Percentiles rank a stretch among this genome's conserved stretches.
These are phyloP conservation scores for Hydnomerulius pinastri DNA, from an alignment of 768 basidiomycete species.

Conservation along the genomic window DNA sequence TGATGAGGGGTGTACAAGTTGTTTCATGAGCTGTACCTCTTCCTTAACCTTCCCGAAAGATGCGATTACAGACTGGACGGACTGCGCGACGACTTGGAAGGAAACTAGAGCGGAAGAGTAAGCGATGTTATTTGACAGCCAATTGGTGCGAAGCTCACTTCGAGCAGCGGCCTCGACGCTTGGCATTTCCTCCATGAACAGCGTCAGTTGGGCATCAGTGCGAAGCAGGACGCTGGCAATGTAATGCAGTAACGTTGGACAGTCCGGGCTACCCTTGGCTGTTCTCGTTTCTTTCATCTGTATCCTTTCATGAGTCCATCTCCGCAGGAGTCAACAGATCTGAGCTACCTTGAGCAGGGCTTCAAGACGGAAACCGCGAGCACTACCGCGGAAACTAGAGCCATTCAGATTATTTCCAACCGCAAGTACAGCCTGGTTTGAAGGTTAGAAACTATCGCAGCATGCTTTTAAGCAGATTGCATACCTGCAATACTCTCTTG, in stretches of 20 bases:
- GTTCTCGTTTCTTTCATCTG: slow-evolving; percentile 87
- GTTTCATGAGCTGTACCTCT: slow-evolving; percentile 52
- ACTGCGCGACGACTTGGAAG: slow-evolving; percentile 60
- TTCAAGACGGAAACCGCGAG: slow-evolving; percentile 83
- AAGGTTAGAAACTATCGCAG: neutral
- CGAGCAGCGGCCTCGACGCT: slow-evolving; percentile 82
- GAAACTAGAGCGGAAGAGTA: slow-evolving; percentile 55
- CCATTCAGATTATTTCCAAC: slow-evolving; percentile 85
- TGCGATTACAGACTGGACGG: slow-evolving; percentile 55
- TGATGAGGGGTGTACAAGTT: slow-evolving; percentile 27
- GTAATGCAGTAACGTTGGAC: slow-evolving; percentile 91
- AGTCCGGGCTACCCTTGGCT: slow-evolving; percentile 61
- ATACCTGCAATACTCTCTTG: slow-evolving; percentile 68
- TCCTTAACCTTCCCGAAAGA: slow-evolving; percentile 58
- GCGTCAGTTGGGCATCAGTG: slow-evolving; percentile 61
- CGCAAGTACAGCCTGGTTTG: slow-evolving; percentile 60
- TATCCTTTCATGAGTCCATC: neutral
- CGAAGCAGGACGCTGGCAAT: slow-evolving; percentile 74
- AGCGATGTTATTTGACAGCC: neutral
- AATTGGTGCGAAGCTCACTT: slow-evolving; percentile 40
- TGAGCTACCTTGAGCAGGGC: slow-evolving; percentile 73
- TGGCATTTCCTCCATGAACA: slow-evolving; percentile 80
- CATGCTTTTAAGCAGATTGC: slow-evolving; percentile 5
- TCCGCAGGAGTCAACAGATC: neutral
- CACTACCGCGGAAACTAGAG: slow-evolving; percentile 81